These are phyloP conservation scores for Cercis canadensis DNA, from an alignment of 306 rosid genomes.

Conservation along the genomic window DNA sequence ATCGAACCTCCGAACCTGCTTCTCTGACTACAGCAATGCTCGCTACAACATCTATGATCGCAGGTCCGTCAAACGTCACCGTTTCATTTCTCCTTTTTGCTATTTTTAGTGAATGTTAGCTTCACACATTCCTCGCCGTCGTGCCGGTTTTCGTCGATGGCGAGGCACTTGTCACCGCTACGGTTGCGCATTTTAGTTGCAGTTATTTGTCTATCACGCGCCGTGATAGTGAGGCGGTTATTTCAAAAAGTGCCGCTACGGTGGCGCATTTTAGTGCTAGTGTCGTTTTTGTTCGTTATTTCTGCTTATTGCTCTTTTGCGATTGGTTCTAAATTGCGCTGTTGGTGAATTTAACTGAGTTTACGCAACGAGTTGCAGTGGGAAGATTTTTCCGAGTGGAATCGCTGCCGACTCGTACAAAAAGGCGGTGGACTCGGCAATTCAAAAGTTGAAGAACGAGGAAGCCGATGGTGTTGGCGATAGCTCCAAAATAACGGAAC, in stretches of 20 bases:
- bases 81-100: neutral
- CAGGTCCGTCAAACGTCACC: conserved; percentile 49
- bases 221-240: neutral
- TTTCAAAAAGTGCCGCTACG: neutral
- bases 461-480: conserved; percentile 48
- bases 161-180: too few relatives aligned
- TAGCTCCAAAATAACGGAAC: conserved; percentile 48
- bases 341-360: conserved; percentile 16
- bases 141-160: neutral
- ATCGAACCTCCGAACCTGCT: conserved; percentile 73
- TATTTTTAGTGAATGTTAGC: neutral
- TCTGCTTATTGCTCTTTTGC: neutral
- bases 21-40: conserved; percentile 94
- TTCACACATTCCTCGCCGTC: conserved; percentile 1
- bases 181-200: too few relatives aligned
- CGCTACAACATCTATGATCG: conserved; percentile 87
- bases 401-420: conserved; percentile 85
- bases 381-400: conserved; percentile 83
- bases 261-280: conserved; percentile 12
- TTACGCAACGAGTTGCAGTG: conserved; percentile 52
- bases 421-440: conserved; percentile 91
- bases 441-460: conserved; percentile 60
- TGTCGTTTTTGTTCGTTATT: neutral
- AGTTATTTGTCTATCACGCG: neutral
- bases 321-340: neutral